These are phyloP conservation scores for Plantago coronopus DNA, from an alignment of 305 asterid genomes.

Conservation along the genomic window DNA sequence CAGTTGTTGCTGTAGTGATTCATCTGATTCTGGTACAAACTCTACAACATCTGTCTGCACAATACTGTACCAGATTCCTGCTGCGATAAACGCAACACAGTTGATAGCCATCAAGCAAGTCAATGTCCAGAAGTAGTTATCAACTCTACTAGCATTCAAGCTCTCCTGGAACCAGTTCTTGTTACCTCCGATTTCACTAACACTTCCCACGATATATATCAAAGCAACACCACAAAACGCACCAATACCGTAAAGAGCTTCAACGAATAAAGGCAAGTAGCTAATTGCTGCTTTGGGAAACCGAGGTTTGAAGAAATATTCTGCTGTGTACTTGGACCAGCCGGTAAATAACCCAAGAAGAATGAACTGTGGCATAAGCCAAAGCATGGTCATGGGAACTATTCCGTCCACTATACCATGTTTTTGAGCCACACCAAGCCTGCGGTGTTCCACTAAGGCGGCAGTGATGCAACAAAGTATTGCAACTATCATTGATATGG, in stretches of 20 bases:
- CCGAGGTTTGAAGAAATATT: conserved; percentile 24
- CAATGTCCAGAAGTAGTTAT: conserved; percentile 41
- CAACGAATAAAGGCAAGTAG: conserved; percentile 27
- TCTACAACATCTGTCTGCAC: no score
- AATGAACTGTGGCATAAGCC: conserved; percentile 50
- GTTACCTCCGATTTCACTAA: conserved; percentile 37
- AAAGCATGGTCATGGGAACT: conserved; percentile 41
- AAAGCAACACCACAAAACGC: conserved; percentile 27
- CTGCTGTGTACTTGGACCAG: conserved; percentile 21
- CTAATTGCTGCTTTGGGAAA: conserved; percentile 18
- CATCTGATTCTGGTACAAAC: no score
- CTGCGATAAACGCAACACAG: conserved; percentile 26
- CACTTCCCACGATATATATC: conserved; percentile 39
- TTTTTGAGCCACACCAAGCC: conserved; percentile 30
- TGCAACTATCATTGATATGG: conserved; percentile 32
- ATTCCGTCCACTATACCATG: conserved; percentile 30
- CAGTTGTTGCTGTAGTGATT: no score
- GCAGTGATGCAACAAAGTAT: conserved; percentile 43
- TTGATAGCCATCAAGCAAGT: conserved; percentile 36
- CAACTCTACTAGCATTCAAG: conserved; percentile 36
- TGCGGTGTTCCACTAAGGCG: conserved; percentile 39
- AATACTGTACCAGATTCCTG: conserved; percentile 25
- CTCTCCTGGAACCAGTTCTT: conserved; percentile 44
- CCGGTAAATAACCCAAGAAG: conserved; percentile 37
- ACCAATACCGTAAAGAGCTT: conserved; percentile 33